Evolutionary conservation across 106 monocot genomes (phyloP).

Genomic region (Acorus calamus): DNA sequence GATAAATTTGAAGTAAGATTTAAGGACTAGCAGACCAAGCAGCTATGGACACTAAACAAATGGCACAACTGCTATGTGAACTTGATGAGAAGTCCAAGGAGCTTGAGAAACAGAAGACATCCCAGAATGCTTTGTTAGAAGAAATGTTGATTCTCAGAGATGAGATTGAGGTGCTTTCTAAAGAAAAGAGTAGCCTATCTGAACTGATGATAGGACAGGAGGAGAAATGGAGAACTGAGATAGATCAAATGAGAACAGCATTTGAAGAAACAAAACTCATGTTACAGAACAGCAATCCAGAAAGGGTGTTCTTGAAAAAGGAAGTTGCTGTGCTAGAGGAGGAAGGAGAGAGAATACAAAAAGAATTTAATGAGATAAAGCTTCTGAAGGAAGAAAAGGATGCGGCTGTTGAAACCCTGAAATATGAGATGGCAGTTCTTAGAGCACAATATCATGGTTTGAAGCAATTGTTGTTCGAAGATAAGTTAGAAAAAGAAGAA

Average conservation of each 20-base stretch:
- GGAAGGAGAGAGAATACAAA: slow-evolving; percentile 22
- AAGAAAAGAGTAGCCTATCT: slow-evolving; percentile 32
- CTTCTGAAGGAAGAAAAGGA: slow-evolving; percentile 37
- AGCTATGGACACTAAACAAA: slow-evolving; percentile 64
- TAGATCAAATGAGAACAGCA: slow-evolving; percentile 22
- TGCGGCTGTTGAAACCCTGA: slow-evolving; percentile 17
- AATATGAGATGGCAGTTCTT: slow-evolving; percentile 27
- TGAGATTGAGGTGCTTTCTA: slow-evolving; percentile 34
- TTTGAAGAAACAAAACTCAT: slow-evolving; percentile 18
- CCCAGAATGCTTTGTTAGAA: slow-evolving; percentile 31
- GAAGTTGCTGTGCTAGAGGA: slow-evolving; percentile 13
- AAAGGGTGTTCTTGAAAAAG: slow-evolving; percentile 3
- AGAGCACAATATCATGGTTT: slow-evolving; percentile 24
- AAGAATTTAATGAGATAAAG: slow-evolving; percentile 27
- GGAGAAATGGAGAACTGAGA: slow-evolving; percentile 18
- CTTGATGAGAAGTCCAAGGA: slow-evolving; percentile 48
- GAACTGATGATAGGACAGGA: slow-evolving; percentile 27
- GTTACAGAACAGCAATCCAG: slow-evolving; percentile 20
- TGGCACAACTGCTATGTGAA: slow-evolving; percentile 37
- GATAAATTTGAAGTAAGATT: slow-evolving; percentile 33
- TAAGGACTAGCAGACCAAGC: slow-evolving; percentile 48
- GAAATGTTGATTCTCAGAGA: slow-evolving; percentile 35
- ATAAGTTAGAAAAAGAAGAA: slow-evolving; percentile 39
- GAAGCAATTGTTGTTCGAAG: slow-evolving; percentile 32
- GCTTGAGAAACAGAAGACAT: slow-evolving; percentile 41